phyloP scores from a whole-genome alignment of 768 basidiomycete species.

The Boletellus emodensis region DNA sequence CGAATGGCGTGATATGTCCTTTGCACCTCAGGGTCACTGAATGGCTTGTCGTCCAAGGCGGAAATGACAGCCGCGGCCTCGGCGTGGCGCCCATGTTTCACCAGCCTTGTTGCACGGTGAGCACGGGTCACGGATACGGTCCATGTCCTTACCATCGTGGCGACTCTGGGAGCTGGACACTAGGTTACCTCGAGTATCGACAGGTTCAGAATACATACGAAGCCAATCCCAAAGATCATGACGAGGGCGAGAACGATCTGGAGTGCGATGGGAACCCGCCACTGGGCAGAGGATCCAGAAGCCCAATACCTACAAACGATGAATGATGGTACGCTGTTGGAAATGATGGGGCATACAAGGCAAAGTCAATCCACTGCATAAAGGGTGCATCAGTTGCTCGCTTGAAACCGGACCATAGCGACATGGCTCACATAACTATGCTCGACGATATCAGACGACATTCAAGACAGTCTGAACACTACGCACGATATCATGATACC shows the following conservation, averaged over 20 bases:
- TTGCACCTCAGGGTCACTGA: slow-evolving; percentile 43
- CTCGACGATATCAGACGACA: not conserved
- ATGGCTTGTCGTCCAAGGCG: slow-evolving; percentile 52
- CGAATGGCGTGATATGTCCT: slow-evolving; percentile 51
- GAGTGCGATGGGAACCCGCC: slow-evolving; percentile 60
- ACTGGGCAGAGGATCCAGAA: slow-evolving; percentile 48
- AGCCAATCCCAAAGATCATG: slow-evolving; percentile 44
- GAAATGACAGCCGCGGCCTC: slow-evolving; percentile 60
- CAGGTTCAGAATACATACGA: slow-evolving; percentile 35
- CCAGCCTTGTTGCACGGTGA: slow-evolving; percentile 38
- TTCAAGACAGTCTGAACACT: not conserved
- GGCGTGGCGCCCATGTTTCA: slow-evolving; percentile 49
- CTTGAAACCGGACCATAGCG: not conserved
- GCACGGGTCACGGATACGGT: not conserved
- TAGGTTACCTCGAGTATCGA: not conserved
- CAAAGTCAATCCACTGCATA: slow-evolving; percentile 59
- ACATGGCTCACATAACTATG: slow-evolving; percentile 21
- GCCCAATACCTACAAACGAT: slow-evolving; percentile 44
- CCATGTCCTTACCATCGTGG: slow-evolving; percentile 45
- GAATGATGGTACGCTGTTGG: not conserved
- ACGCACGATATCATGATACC: slow-evolving; percentile 62
- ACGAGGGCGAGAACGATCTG: slow-evolving; percentile 55
- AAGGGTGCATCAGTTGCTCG: slow-evolving; percentile 1
- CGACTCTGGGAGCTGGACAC: slow-evolving; percentile 50
- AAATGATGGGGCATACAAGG: slow-evolving; percentile 37